Evolutionary conservation across 2,329 filamentous ascomycete genomes (phyloP).

Genomic region (Chlorencoelia australis): DNA sequence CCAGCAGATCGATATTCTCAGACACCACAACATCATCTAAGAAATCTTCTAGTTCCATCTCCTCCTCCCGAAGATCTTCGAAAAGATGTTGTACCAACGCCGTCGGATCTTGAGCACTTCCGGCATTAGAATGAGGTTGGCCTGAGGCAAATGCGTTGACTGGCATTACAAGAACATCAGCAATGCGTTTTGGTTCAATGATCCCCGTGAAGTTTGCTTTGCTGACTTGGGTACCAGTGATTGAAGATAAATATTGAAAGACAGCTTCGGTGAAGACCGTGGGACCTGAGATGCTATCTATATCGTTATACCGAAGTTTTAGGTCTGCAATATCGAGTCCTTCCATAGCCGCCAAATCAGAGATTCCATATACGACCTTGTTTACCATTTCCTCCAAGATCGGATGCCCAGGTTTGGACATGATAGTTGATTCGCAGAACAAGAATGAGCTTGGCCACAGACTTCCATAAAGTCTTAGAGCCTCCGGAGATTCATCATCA

Average conservation of each 20-base stretch:
- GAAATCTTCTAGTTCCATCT: background rate
- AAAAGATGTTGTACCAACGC: background rate
- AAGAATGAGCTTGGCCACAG: background rate
- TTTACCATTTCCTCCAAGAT: constrained; percentile 17
- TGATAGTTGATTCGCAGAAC: constrained; percentile 22
- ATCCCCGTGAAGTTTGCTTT: constrained; percentile 13
- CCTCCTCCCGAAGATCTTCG: too few relatives aligned
- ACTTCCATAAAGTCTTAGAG: background rate
- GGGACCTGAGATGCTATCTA: constrained; percentile 21
- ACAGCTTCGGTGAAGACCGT: constrained; percentile 17
- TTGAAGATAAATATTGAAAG: constrained; percentile 14
- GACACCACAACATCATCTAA: background rate
- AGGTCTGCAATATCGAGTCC: constrained; percentile 4
- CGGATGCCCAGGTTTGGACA: constrained; percentile 12
- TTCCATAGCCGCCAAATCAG: background rate
- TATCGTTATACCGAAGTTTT: constrained; percentile 16
- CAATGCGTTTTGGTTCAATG: constrained; percentile 15
- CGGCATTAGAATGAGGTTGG: background rate
- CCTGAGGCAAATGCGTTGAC: constrained; percentile 1
- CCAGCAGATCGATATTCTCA: background rate
- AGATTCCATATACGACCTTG: constrained; percentile 14
- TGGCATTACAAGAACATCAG: constrained; percentile 12
- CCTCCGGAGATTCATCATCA: background rate
- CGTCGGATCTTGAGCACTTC: background rate
- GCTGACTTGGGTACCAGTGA: constrained; percentile 2